A percentile compares a stretch with the other conserved stretches of the same genome.
phyloP scores from a whole-genome alignment of 345 rosid genomes.

The Litchi chinensis region DNA sequence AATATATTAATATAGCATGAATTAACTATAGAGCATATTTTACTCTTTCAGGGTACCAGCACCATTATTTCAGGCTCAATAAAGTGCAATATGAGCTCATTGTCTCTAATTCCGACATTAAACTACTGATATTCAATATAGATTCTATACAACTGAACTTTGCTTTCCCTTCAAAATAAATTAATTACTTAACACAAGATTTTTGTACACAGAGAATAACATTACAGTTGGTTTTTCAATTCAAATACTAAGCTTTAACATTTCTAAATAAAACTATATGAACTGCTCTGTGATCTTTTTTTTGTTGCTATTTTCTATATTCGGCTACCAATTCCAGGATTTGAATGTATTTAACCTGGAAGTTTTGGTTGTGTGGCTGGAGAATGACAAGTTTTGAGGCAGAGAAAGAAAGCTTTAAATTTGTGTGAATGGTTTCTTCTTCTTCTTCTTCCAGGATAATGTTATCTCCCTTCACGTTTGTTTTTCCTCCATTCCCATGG shows the following conservation, averaged over 20 bases:
- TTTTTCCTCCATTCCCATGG: slow-evolving; percentile 92
- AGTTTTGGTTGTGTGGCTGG: no score
- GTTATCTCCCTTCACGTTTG: slow-evolving; percentile 47
- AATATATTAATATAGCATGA: no score
- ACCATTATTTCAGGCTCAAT: no score
- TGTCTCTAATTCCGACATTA: no score
- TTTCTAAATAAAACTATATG: neutral
- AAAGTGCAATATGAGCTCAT: no score
- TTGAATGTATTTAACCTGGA: neutral
- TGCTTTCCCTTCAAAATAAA: no score
- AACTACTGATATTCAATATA: no score
- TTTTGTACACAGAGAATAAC: neutral
- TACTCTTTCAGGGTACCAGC: no score
- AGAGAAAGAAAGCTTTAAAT: neutral
- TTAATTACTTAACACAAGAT: neutral
- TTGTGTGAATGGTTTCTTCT: neutral
- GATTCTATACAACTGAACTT: no score
- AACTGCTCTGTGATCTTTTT: neutral
- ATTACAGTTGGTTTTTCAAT: neutral
- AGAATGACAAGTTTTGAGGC: neutral
- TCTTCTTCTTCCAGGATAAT: neutral
- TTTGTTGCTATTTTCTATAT: neutral
- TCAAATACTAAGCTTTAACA: neutral
- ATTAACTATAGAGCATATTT: no score
- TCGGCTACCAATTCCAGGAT: neutral